Percentiles rank a stretch among this genome's conserved stretches.
These are phyloP conservation scores for Babesia divergens DNA, from an alignment of 169 alveolate species.

Conservation along the genomic window DNA sequence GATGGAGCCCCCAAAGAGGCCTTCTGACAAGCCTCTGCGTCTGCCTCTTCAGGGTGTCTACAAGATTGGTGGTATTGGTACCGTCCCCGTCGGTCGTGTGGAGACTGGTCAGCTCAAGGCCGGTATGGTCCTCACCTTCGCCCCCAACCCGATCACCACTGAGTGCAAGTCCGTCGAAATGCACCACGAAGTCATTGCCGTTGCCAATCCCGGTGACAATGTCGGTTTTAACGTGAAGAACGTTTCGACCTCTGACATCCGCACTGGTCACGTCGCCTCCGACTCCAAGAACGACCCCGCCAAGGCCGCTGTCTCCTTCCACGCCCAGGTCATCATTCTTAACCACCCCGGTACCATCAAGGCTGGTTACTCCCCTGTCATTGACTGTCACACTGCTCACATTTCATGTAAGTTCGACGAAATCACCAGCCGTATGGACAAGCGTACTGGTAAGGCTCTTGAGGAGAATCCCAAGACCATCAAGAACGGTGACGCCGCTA, in stretches of 20 bases:
- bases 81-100: constrained; percentile 99
- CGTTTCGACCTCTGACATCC: constrained; percentile 93
- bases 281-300: constrained; percentile 97
- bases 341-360: constrained; percentile 97
- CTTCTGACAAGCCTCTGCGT: constrained; percentile 95
- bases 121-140: constrained; percentile 84
- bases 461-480: constrained; percentile 95
- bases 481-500: constrained; percentile 96
- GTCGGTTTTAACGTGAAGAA: constrained; percentile 96
- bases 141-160: constrained; percentile 93
- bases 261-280: constrained; percentile 94
- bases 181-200: constrained; percentile 96
- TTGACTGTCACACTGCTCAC: constrained; percentile 98
- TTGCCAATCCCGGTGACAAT: constrained; percentile 98
- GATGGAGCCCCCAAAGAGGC: constrained; percentile 96
- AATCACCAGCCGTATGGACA: constrained; percentile 90
- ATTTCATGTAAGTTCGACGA: constrained; percentile 95
- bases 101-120: constrained; percentile 95
- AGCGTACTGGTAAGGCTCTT: constrained; percentile 93
- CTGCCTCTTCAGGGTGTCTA: constrained; percentile 96
- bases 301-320: constrained; percentile 89
- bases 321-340: constrained; percentile 93
- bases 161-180: constrained; percentile 97
- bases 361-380: constrained; percentile 96
- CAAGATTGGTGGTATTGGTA: constrained; percentile 99